A percentile compares a stretch with the other conserved stretches of the same genome.
These are phyloP conservation scores for Aurantiochytrium sp. DNA, from an alignment of 108 stramenopile species.

Conservation along the genomic window DNA sequence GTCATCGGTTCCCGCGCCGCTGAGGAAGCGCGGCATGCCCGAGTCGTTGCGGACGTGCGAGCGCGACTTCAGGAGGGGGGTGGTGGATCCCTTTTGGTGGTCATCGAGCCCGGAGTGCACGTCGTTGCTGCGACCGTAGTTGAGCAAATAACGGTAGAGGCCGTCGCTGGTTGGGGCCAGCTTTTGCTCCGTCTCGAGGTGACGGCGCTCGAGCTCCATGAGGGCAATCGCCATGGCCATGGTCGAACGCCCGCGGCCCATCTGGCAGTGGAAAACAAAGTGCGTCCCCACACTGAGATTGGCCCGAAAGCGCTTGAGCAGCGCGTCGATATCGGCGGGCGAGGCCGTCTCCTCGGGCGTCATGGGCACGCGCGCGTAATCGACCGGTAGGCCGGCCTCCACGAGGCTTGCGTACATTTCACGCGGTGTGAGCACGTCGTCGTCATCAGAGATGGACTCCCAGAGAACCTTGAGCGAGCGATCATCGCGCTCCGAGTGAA, in stretches of 20 bases:
- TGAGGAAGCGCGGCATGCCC: background rate
- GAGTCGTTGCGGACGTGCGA: background rate
- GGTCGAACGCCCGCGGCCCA: constrained; percentile 12
- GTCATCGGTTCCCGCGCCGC: background rate
- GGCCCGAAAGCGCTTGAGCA: background rate
- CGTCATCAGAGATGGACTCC: constrained; percentile 13
- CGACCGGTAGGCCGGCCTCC: constrained; percentile 1
- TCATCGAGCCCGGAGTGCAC: background rate
- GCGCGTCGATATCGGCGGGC: background rate
- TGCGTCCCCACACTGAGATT: background rate
- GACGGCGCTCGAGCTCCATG: constrained; percentile 2
- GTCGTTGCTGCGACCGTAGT: background rate
- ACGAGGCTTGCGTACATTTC: constrained; percentile 2
- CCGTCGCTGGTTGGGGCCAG: background rate
- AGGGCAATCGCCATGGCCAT: constrained; percentile 26
- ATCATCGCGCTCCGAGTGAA: background rate
- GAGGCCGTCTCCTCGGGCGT: constrained; percentile 13
- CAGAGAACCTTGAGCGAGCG: background rate
- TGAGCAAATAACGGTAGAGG: background rate
- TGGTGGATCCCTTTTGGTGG: background rate
- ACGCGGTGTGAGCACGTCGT: constrained; percentile 12
- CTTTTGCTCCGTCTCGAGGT: background rate
- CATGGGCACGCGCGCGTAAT: constrained; percentile 22
- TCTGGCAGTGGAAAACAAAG: constrained; percentile 22
- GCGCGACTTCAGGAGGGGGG: background rate